Conservation (phyloP, 164 flowering plant species). For the Akebia trifoliata region DNA sequence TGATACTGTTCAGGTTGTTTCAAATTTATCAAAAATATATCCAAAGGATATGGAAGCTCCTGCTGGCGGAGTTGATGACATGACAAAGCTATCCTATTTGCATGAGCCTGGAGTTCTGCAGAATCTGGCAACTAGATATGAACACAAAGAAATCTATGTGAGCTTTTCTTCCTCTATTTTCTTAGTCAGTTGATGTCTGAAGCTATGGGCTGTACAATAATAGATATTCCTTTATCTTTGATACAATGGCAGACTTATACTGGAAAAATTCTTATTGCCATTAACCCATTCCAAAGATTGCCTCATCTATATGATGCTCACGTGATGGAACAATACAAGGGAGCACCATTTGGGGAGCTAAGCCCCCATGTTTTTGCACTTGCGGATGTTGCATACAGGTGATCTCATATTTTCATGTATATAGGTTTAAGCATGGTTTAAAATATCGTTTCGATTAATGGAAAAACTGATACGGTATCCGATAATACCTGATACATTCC, state of each 20-base stretch:
- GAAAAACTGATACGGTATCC: too few relatives aligned
- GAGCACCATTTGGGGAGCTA: slow-evolving; percentile 55
- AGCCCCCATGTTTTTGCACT: slow-evolving; percentile 89
- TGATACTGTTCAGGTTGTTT: slow-evolving; percentile 39
- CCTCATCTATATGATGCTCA: slow-evolving; percentile 52
- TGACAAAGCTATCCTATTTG: slow-evolving; percentile 80
- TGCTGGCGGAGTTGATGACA: slow-evolving; percentile 77
- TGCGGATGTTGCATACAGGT: slow-evolving; percentile 83
- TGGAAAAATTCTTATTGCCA: slow-evolving; percentile 79
- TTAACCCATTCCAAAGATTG: slow-evolving; percentile 78
- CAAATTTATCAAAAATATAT: slow-evolving; percentile 50
- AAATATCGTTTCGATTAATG: too few relatives aligned
- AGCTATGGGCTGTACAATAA: background rate
- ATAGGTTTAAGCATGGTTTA: too few relatives aligned
- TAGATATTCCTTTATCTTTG: slow-evolving; percentile 21
- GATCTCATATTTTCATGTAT: slow-evolving; percentile 13
- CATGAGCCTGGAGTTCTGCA: slow-evolving; percentile 87
- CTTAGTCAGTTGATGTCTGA: slow-evolving; percentile 1
- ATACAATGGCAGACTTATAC: slow-evolving; percentile 71
- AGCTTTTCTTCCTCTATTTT: slow-evolving; percentile 11
- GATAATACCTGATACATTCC: too few relatives aligned
- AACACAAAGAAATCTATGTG: slow-evolving; percentile 76
- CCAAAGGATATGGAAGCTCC: slow-evolving; percentile 77
- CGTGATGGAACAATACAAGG: slow-evolving; percentile 70
- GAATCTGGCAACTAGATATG: slow-evolving; percentile 72